These are phyloP conservation scores for Iris macrosiphon DNA, from an alignment of 106 monocot genomes.

Conservation along the genomic window DNA sequence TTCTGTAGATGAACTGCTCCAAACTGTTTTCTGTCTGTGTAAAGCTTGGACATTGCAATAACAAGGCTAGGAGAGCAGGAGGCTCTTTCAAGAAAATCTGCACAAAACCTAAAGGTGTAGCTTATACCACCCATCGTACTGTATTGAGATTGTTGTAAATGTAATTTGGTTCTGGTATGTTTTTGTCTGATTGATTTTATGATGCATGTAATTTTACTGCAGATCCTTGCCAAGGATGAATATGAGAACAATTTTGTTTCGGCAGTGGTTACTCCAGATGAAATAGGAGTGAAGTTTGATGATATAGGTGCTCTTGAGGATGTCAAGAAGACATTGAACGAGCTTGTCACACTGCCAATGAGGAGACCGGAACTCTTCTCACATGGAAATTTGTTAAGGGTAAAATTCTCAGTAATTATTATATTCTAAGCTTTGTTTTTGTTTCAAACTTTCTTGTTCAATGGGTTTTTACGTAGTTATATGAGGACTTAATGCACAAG, in stretches of 20 bases:
- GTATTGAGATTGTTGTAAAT: not conserved
- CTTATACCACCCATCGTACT: not conserved
- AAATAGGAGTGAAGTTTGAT: conserved; percentile 90
- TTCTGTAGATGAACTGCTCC: no score
- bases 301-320: conserved; percentile 98
- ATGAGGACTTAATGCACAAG: no score
- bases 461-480: no score
- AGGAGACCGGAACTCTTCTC: conserved; percentile 93
- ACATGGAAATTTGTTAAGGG: conserved; percentile 92
- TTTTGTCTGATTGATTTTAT: not conserved
- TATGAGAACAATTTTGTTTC: conserved; percentile 94
- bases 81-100: conserved; percentile 36
- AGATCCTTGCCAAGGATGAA: conserved; percentile 92
- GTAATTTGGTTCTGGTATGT: not conserved
- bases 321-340: conserved; percentile 84
- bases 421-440: no score
- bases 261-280: conserved; percentile 85
- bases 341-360: conserved; percentile 95
- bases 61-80: conserved; percentile 74
- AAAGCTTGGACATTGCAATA: conserved; percentile 75
- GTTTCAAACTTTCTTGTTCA: no score
- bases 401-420: conserved; percentile 13
- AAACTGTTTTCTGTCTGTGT: conserved; percentile 9
- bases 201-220: conserved; percentile 19
- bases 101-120: conserved; percentile 75